These are phyloP conservation scores for Echeveria elegans DNA, from an alignment of 164 flowering plant species.

Conservation along the genomic window DNA sequence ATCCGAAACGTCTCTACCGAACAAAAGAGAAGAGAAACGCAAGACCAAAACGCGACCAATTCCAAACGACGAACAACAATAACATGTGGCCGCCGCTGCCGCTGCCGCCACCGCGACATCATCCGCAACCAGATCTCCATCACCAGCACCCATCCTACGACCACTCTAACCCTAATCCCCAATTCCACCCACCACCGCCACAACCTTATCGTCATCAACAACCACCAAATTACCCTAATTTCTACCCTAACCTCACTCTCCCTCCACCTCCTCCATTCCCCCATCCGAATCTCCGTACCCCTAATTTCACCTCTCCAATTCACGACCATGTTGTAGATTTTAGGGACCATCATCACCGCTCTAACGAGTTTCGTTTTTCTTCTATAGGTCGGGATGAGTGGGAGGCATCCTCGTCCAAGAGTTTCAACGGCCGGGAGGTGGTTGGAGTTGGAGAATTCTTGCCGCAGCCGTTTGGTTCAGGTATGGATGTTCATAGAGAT, in stretches of 20 bases:
- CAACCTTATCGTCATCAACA: too few species aligned
- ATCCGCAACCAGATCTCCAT: background rate
- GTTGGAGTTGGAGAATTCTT: background rate
- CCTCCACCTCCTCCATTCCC: background rate
- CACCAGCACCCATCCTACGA: background rate
- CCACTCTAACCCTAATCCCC: background rate
- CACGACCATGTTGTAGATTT: background rate
- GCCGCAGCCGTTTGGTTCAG: background rate
- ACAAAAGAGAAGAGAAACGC: too few species aligned
- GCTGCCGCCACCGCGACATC: background rate
- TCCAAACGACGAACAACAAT: too few species aligned
- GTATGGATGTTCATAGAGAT: background rate
- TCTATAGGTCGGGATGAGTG: background rate
- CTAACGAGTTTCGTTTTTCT: background rate
- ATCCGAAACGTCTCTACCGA: too few species aligned
- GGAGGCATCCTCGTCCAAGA: background rate
- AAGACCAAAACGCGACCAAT: too few species aligned
- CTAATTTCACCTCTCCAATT: background rate
- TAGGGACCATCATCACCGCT: background rate
- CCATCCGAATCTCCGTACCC: background rate
- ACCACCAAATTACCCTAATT: background rate
- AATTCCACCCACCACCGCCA: background rate
- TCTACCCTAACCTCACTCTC: background rate
- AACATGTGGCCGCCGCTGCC: too few species aligned
- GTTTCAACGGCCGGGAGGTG: background rate